Percentiles rank a stretch among this genome's conserved stretches.
Conservation (phyloP, 768 basidiomycete genomes). For the Trametes elegans region DNA sequence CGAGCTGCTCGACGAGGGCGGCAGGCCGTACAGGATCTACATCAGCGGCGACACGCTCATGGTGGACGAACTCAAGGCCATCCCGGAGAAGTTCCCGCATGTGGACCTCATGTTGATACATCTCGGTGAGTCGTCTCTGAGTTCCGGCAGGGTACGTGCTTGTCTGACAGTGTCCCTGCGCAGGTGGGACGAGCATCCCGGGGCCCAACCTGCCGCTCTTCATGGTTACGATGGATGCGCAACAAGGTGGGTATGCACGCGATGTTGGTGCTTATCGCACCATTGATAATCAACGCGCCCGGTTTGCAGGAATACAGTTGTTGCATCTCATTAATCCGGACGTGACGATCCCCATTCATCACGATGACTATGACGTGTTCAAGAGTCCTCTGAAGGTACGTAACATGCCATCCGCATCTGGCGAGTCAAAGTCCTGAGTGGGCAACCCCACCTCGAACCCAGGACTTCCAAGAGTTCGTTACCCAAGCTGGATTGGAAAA, state of each 20-base stretch:
- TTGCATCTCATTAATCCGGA: slow-evolving; percentile 32
- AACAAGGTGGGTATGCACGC: slow-evolving; percentile 25
- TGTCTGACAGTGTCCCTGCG: background rate
- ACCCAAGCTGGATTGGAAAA: slow-evolving; percentile 28
- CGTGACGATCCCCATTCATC: slow-evolving; percentile 34
- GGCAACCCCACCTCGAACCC: background rate
- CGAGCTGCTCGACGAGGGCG: slow-evolving; percentile 20
- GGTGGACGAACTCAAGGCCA: slow-evolving; percentile 33
- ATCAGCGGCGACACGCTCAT: slow-evolving; percentile 35
- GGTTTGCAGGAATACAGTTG: slow-evolving; percentile 19
- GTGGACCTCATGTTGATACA: slow-evolving; percentile 34
- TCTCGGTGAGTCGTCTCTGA: slow-evolving; percentile 3
- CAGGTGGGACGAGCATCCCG: slow-evolving; percentile 34
- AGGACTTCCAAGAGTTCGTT: slow-evolving; percentile 32
- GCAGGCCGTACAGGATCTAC: slow-evolving; percentile 29
- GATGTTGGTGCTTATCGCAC: background rate
- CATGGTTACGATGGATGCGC: slow-evolving; percentile 35
- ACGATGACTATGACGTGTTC: slow-evolving; percentile 32
- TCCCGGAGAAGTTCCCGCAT: slow-evolving; percentile 31
- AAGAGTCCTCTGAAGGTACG: slow-evolving; percentile 22
- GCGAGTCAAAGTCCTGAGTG: background rate
- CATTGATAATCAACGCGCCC: background rate
- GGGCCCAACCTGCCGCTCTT: slow-evolving; percentile 20
- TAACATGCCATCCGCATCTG: background rate
- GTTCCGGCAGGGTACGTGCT: background rate